phyloP scores from a whole-genome alignment of 2,329 filamentous ascomycete genomes.

The Colletotrichum brevisporum region DNA sequence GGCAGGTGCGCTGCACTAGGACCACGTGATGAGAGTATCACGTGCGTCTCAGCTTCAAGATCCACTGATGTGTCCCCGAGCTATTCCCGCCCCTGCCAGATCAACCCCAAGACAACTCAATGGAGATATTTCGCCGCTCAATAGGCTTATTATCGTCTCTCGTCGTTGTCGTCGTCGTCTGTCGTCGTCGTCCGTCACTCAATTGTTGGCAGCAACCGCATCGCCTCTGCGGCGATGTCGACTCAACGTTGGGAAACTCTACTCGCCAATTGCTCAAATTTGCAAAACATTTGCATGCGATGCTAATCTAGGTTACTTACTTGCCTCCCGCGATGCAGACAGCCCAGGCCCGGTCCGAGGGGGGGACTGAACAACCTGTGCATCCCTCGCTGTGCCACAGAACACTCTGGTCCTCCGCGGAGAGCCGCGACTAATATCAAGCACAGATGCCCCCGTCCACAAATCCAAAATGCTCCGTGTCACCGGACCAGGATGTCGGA shows the following conservation, averaged over 20 bases:
- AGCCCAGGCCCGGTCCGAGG: not conserved
- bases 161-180: no score
- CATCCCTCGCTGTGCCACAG: not conserved
- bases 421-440: no score
- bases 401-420: no score
- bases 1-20: no score
- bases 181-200: no score
- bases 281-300: not conserved
- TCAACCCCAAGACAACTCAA: no score
- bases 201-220: not conserved
- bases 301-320: not conserved
- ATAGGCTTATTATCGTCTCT: no score
- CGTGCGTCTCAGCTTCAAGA: no score
- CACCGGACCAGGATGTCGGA: slow-evolving; percentile 13
- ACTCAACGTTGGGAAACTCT: slow-evolving; percentile 15
- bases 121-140: no score
- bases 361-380: not conserved
- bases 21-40: no score
- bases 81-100: no score
- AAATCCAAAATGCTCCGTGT: not conserved
- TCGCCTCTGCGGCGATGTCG: not conserved
- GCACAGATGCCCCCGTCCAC: not conserved
- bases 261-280: not conserved
- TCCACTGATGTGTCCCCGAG: no score
- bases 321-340: not conserved